phyloP scores from a whole-genome alignment of 768 basidiomycete species.

The Imleria badia region DNA sequence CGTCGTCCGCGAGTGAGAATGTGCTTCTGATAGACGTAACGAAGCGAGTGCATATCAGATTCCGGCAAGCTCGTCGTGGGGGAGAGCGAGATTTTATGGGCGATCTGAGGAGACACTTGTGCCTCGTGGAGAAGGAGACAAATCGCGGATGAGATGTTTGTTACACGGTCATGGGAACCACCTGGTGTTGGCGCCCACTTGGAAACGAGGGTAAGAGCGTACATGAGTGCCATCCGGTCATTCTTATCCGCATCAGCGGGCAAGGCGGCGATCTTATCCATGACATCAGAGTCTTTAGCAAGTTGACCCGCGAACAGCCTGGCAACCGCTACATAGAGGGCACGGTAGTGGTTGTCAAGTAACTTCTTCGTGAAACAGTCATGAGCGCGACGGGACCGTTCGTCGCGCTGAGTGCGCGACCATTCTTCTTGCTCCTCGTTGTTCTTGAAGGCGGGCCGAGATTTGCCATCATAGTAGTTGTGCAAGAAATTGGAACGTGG shows the following conservation, averaged over 20 bases:
- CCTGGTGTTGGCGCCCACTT: constrained; percentile 73
- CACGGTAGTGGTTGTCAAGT: constrained; percentile 50
- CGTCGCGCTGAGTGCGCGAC: constrained; percentile 16
- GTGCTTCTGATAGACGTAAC: constrained; percentile 59
- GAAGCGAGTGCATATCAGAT: constrained; percentile 42
- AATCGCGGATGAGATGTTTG: constrained; percentile 66
- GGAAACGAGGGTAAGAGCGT: constrained; percentile 49
- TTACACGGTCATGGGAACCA: constrained; percentile 58
- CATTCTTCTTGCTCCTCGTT: constrained; percentile 26
- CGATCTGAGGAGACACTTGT: constrained; percentile 20
- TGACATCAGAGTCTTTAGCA: constrained; percentile 43
- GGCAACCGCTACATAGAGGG: constrained; percentile 62
- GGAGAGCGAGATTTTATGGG: constrained; percentile 15
- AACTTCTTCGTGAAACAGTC: constrained; percentile 43
- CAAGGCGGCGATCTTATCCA: constrained; percentile 38
- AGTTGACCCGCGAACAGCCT: constrained; percentile 59
- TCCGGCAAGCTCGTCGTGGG: constrained; percentile 32
- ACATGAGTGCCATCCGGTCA: constrained; percentile 10
- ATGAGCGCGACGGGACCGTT: constrained; percentile 31
- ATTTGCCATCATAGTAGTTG: constrained; percentile 14
- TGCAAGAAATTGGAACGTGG: constrained; percentile 26
- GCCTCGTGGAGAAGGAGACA: constrained; percentile 48
- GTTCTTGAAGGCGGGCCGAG: constrained; percentile 27
- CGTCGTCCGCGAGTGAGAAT: constrained; percentile 57
- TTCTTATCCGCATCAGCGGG: constrained; percentile 26